Percentiles rank a stretch among this genome's conserved stretches.
These are phyloP conservation scores for Yamadazyma nakazawae DNA, from an alignment of 805 yeast species.

Conservation along the genomic window DNA sequence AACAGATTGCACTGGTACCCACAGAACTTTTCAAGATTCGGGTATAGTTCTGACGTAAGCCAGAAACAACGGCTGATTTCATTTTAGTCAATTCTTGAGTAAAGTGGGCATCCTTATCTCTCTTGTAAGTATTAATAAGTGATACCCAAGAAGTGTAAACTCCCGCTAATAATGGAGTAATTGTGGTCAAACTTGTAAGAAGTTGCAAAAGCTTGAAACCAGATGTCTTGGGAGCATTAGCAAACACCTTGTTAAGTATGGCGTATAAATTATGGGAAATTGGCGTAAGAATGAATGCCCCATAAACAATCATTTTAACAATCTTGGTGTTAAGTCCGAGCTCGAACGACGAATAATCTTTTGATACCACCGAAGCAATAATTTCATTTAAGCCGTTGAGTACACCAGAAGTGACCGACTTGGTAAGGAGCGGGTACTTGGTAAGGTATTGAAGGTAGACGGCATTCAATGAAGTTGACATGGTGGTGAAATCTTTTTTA, in stretches of 20 bases:
- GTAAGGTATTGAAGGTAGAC: slow-evolving; percentile 37
- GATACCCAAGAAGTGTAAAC: slow-evolving; percentile 53
- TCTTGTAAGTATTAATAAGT: slow-evolving; percentile 40
- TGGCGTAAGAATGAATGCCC: slow-evolving; percentile 54
- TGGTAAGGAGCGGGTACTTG: slow-evolving; percentile 55
- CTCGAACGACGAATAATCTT: slow-evolving; percentile 32
- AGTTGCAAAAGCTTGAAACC: slow-evolving; percentile 47
- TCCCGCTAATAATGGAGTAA: slow-evolving; percentile 52
- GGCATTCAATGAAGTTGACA: slow-evolving; percentile 17
- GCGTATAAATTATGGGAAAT: slow-evolving; percentile 53
- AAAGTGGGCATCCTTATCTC: slow-evolving; percentile 13
- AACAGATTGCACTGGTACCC: slow-evolving; percentile 49
- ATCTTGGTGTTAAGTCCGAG: slow-evolving; percentile 37
- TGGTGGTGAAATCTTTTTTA: background rate
- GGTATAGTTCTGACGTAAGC: slow-evolving; percentile 42
- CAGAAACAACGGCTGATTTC: slow-evolving; percentile 19
- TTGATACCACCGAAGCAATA: slow-evolving; percentile 50
- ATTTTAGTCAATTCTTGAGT: slow-evolving; percentile 18
- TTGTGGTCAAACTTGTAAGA: slow-evolving; percentile 47
- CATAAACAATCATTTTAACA: slow-evolving; percentile 54
- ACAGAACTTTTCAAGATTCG: slow-evolving; percentile 51
- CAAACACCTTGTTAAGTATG: slow-evolving; percentile 41
- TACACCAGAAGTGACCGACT: slow-evolving; percentile 53
- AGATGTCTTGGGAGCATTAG: slow-evolving; percentile 16
- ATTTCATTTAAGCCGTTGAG: slow-evolving; percentile 57